Evolutionary conservation across 2,329 filamentous ascomycete genomes (phyloP).

Genomic region (Botrytis tulipae): DNA sequence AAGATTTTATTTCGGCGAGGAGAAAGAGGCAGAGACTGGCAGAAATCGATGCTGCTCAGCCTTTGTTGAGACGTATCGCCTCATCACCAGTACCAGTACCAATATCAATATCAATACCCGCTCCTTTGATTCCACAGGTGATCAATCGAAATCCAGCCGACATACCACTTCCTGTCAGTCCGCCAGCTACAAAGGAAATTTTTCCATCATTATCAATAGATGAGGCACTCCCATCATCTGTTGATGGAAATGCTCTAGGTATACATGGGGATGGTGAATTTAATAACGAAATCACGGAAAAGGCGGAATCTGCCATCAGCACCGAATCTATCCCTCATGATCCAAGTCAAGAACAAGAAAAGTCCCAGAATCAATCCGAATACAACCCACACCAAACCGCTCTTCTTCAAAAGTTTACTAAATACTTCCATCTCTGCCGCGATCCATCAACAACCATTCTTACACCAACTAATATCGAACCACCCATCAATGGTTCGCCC

Average conservation of each 20-base stretch:
- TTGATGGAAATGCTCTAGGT: constrained; percentile 18
- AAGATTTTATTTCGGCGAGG: constrained; percentile 75
- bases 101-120: not conserved
- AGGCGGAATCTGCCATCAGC: constrained; percentile 24
- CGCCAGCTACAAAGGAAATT: constrained; percentile 18
- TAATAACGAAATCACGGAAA: constrained; percentile 29
- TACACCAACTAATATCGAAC: constrained; percentile 61
- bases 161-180: constrained; percentile 11
- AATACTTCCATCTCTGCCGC: constrained; percentile 38
- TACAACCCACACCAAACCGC: constrained; percentile 4
- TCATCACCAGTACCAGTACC: not conserved
- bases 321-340: constrained; percentile 5
- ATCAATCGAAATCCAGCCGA: not conserved
- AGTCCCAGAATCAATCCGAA: constrained; percentile 23
- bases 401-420: constrained; percentile 44
- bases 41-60: constrained; percentile 76
- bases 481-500: constrained; percentile 62
- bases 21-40: constrained; percentile 72
- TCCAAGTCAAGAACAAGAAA: constrained; percentile 37
- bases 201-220: constrained; percentile 4
- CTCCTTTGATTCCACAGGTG: not conserved
- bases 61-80: constrained; percentile 60
- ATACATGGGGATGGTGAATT: constrained; percentile 24
- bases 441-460: constrained; percentile 49
- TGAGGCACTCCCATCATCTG: not conserved